Evolutionary conservation across 2,329 filamentous ascomycete genomes (phyloP), one percentile per base, ranked within the genome.

Genomic region (Paramyrothecium roridum): DNA sequence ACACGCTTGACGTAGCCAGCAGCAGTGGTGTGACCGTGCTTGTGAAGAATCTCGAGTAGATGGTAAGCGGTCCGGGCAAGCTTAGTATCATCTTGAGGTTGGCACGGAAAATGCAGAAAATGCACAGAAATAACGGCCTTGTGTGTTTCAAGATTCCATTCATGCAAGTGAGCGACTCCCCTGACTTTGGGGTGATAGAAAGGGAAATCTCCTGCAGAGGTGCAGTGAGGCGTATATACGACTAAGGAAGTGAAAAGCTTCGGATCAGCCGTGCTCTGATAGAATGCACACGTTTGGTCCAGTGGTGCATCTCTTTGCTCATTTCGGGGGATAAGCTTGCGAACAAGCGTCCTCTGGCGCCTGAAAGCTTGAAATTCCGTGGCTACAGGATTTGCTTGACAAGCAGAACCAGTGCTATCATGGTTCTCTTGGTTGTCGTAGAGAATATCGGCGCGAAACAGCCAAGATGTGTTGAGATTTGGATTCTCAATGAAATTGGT

Each of bases 151-250:
- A 73, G 57, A 52, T 79, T 67, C 80, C 83, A 90, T 37, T 83
- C 82, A 70, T 96, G 90, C 8, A 92, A 74, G 61, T 95, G 93
- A 6, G 87, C 91, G 22, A 96, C 79, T 13, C 84, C 85, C 52
- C 80, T 81, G 21, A 96, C 87, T 52, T 82, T 79, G 21, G 93
- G 93, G 67, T 97, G 93, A 71, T 97, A 98, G 73, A 89, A 96
- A 1, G 93, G 93, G 58, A 95, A 80, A 3, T 88, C 81, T 16
- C 82, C 77, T 12, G 80, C 74, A 1, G 75, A 75, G 33, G 79
- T 70, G 10, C 85, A 79, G 70, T 96, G 92, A 8, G 93, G 91
- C 7, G 89, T 78, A 68, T 96, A 96, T 34, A 96, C 71, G 17
- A 96, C 84, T 6, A 75, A 63, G 13, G 72, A 67, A 54, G 67